Conservation (phyloP, 495 filamentous ascomycete genomes). For the Neurospora tetraspora region DNA sequence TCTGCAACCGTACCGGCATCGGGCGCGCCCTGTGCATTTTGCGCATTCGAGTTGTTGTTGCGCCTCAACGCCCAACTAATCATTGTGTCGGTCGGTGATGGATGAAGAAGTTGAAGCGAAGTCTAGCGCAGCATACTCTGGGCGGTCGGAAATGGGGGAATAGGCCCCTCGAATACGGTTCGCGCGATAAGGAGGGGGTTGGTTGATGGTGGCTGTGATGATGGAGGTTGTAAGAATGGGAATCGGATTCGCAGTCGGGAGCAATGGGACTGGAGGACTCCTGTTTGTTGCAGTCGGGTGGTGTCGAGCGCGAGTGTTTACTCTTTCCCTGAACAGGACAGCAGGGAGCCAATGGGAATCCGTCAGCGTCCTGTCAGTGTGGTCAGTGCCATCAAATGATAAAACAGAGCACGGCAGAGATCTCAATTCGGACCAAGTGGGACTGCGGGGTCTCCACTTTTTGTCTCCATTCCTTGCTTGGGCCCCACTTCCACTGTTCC, state of each 20-base stretch:
- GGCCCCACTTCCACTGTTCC: neutral
- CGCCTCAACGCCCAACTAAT: constrained; percentile 47
- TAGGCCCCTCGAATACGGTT: neutral
- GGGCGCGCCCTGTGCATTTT: constrained; percentile 22
- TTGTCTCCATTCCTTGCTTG: neutral
- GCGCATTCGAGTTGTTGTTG: constrained; percentile 8
- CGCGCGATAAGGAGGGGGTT: neutral
- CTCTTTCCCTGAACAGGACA: constrained; percentile 2
- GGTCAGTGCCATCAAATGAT: no score
- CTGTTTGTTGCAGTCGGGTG: neutral
- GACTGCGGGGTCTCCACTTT: neutral
- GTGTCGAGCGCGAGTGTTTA: constrained; percentile 3
- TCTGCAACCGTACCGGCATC: constrained; percentile 2
- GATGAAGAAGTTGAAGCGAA: neutral
- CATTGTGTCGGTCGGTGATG: constrained; percentile 26
- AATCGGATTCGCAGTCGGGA: neutral
- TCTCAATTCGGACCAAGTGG: no score
- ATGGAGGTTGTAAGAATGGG: neutral
- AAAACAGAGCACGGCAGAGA: neutral
- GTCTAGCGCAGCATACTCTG: neutral
- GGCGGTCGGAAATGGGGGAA: neutral
- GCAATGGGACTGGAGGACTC: neutral
- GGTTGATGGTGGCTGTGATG: neutral
- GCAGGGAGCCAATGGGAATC: neutral
- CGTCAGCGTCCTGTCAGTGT: neutral